Evolutionary conservation across 140 eudicot genomes (phyloP).

Genomic region (Senecio squalidus): DNA sequence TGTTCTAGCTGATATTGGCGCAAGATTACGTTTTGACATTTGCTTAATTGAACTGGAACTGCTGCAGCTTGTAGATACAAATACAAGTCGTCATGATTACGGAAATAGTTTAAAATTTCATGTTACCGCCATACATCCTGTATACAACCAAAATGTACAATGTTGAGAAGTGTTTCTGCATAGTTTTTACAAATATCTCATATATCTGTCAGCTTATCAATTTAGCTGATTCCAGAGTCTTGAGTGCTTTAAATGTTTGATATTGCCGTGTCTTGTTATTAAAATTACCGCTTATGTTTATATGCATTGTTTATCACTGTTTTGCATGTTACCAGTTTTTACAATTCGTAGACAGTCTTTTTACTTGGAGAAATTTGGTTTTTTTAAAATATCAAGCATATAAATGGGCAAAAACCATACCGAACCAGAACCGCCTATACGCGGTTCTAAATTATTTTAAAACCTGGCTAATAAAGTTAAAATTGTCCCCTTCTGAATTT

Average conservation of each 20-base stretch:
- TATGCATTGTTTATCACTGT: neutral
- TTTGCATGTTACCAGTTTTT: neutral
- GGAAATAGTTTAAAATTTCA: no score
- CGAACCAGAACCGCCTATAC: no score
- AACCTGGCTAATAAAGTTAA: no score
- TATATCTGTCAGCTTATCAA: no score
- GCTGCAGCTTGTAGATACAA: neutral
- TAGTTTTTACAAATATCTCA: no score
- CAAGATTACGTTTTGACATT: no score
- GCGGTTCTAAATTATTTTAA: no score
- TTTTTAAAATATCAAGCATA: no score
- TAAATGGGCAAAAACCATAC: no score
- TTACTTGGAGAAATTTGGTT: neutral
- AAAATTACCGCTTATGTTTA: neutral
- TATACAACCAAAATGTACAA: neutral
- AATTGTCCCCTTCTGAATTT: no score
- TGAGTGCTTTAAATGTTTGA: neutral
- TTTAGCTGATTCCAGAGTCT: neutral
- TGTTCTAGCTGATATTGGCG: conserved; percentile 18
- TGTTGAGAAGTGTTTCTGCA: conserved; percentile 1
- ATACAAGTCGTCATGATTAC: neutral
- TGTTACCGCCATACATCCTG: neutral
- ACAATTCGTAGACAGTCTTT: neutral
- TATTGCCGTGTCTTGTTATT: neutral
- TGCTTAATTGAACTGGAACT: neutral